Percentiles rank a stretch among this genome's conserved stretches.
phyloP scores from a whole-genome alignment of 1,284 basidiomycete species.

The Entoloma clypeatum region DNA sequence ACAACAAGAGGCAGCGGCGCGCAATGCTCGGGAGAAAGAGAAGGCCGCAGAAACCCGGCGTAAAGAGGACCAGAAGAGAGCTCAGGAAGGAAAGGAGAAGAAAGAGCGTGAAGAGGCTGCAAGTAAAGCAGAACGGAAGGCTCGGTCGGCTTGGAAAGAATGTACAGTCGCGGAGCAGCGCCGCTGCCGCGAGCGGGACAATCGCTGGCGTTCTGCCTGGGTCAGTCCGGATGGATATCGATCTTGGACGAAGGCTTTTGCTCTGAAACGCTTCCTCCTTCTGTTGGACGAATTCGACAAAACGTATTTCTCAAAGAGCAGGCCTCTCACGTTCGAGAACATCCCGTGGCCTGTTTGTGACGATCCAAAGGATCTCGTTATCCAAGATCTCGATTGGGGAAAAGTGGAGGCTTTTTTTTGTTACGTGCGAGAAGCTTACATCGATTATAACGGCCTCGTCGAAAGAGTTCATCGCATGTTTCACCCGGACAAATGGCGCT shows the following conservation, averaged over 20 bases:
- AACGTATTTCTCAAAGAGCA: slow-evolving; percentile 14
- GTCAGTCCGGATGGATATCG: too few species aligned
- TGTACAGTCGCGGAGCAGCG: slow-evolving; percentile 8
- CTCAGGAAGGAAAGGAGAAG: neutral
- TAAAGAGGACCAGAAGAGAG: neutral
- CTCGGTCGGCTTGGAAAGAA: slow-evolving; percentile 10
- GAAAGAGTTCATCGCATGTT: slow-evolving; percentile 14
- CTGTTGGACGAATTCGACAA: slow-evolving; percentile 14
- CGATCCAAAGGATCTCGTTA: slow-evolving; percentile 7
- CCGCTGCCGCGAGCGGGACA: slow-evolving; percentile 15
- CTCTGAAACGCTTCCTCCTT: slow-evolving; percentile 12
- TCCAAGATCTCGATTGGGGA: slow-evolving; percentile 15
- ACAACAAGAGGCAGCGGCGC: slow-evolving; percentile 1
- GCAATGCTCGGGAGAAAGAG: slow-evolving; percentile 1
- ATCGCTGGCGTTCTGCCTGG: slow-evolving; percentile 1
- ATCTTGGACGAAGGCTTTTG: slow-evolving; percentile 5
- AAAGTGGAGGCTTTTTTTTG: slow-evolving; percentile 18
- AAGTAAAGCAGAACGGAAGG: slow-evolving; percentile 1
- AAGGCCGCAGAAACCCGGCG: neutral
- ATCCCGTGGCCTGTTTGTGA: slow-evolving; percentile 17
- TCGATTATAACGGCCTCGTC: slow-evolving; percentile 10
- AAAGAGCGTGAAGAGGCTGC: slow-evolving; percentile 8
- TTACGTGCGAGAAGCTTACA: neutral
- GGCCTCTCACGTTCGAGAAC: slow-evolving; percentile 13
- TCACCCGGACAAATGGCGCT: slow-evolving; percentile 19